A percentile compares a stretch with the other conserved stretches of the same genome.
These are phyloP conservation scores for Corchorus capsularis DNA, from an alignment of 345 rosid genomes.

Conservation along the genomic window DNA sequence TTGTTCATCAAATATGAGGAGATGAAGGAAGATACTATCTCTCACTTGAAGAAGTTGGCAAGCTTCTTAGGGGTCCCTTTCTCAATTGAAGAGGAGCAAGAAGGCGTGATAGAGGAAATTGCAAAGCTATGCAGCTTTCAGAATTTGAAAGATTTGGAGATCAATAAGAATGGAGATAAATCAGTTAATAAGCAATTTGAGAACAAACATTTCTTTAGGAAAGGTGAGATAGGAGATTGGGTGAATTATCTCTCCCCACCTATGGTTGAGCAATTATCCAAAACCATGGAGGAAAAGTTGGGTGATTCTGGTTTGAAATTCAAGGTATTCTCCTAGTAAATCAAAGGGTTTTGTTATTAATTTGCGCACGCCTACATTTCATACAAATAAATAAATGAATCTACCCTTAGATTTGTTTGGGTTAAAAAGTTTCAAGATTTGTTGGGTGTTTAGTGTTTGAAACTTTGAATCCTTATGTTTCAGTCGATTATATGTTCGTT, in stretches of 20 bases:
- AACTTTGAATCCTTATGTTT: too few species aligned
- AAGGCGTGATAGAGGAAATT: constrained; percentile 38
- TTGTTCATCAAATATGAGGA: constrained; percentile 50
- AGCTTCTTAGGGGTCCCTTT: constrained; percentile 47
- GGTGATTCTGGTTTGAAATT: constrained; percentile 53
- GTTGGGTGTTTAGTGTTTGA: too few species aligned
- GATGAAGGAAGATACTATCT: constrained; percentile 38
- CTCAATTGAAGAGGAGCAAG: constrained; percentile 42
- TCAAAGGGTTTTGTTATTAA: too few species aligned
- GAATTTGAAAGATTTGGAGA: constrained; percentile 41
- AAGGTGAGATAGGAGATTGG: constrained; percentile 51
- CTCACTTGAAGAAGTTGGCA: constrained; percentile 38
- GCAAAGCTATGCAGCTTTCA: constrained; percentile 50
- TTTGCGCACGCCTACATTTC: too few species aligned
- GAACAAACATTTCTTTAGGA: constrained; percentile 50
- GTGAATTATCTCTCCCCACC: constrained; percentile 42
- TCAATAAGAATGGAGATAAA: constrained; percentile 40
- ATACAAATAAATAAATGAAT: too few species aligned
- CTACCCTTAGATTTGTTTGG: too few species aligned
- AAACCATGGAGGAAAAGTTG: constrained; percentile 44
- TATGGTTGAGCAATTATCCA: constrained; percentile 38
- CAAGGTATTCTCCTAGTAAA: constrained; percentile 19
- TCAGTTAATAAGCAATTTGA: constrained; percentile 42
- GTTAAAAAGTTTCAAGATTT: too few species aligned
- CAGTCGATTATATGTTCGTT: too few species aligned